phyloP scores from a whole-genome alignment of 345 rosid genomes.

The Brassica carinata region DNA sequence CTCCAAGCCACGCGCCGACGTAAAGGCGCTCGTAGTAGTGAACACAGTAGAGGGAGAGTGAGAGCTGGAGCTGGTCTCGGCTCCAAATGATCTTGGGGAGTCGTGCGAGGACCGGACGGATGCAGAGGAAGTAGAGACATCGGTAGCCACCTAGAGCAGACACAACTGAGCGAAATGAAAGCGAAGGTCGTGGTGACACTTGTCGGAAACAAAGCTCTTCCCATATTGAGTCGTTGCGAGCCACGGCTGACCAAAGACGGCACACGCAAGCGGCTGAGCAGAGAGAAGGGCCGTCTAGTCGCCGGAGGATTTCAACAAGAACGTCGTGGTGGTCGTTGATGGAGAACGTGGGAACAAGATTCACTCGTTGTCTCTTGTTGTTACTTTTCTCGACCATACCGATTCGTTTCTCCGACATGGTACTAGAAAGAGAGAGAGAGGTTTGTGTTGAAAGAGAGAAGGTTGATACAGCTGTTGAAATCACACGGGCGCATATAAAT shows the following conservation, averaged over 20 bases:
- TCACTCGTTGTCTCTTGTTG: conserved; percentile 42
- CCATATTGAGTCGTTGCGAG: conserved; percentile 81
- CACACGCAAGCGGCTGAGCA: conserved; percentile 87
- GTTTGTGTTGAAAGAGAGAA: conserved; percentile 23
- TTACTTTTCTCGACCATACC: conserved; percentile 24
- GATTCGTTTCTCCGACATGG: conserved; percentile 39
- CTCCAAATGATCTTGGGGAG: conserved; percentile 41
- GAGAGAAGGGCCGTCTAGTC: conserved; percentile 87
- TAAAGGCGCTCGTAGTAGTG: conserved; percentile 76
- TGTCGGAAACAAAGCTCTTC: conserved; percentile 90
- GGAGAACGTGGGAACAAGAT: conserved; percentile 33
- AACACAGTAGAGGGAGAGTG: conserved; percentile 83
- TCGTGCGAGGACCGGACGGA: conserved; percentile 63
- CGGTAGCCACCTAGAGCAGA: conserved; percentile 89
- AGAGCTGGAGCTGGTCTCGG: conserved; percentile 76
- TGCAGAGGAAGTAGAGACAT: conserved; percentile 82
- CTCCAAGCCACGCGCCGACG: conserved; percentile 40
- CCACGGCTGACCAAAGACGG: conserved; percentile 78
- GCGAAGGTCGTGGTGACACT: conserved; percentile 61
- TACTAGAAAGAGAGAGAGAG: conserved; percentile 11
- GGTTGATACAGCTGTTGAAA: conserved; percentile 36
- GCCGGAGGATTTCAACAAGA: conserved; percentile 67
- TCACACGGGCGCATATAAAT: conserved; percentile 32
- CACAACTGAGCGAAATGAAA: conserved; percentile 65
- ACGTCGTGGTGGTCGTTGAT: conserved; percentile 89